phyloP scores from a whole-genome alignment of 371 early-diverging fungal species.

The Mucor racemosus region DNA sequence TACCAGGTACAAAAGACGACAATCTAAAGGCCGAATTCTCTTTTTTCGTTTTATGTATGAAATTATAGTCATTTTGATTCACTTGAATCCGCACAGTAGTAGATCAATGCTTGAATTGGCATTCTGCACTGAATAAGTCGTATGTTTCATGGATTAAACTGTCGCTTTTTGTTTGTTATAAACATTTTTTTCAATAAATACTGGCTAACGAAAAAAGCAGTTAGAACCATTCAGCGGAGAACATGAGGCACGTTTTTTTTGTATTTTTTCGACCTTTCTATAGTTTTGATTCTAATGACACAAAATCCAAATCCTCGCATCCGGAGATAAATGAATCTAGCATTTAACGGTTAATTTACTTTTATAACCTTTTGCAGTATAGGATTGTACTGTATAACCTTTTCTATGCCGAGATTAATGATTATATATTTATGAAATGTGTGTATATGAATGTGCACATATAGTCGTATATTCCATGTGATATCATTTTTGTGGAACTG shows the following conservation, averaged over 20 bases:
- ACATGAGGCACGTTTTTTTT: neutral
- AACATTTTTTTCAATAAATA: neutral
- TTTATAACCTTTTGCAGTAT: too few relatives aligned
- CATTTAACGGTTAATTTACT: too few relatives aligned
- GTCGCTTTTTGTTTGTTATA: neutral
- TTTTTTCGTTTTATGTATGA: neutral
- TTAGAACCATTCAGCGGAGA: conserved; percentile 4
- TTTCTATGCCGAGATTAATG: too few relatives aligned
- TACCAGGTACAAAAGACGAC: conserved; percentile 4
- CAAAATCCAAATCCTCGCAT: neutral
- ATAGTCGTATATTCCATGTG: neutral
- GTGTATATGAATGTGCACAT: neutral
- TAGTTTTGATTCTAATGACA: conserved; percentile 2
- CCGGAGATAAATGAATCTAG: neutral
- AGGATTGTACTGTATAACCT: too few relatives aligned
- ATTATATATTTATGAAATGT: neutral
- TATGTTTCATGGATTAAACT: neutral
- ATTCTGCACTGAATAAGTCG: neutral
- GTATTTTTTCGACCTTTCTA: neutral
- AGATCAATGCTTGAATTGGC: neutral
- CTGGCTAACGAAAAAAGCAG: neutral
- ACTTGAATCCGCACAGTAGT: too few relatives aligned
- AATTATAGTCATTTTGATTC: too few relatives aligned
- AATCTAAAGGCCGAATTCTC: neutral
- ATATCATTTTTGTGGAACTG: neutral